Base-by-base conservation (phyloP, 1,139 yeast genomes). In the Candida albicans region DNA sequence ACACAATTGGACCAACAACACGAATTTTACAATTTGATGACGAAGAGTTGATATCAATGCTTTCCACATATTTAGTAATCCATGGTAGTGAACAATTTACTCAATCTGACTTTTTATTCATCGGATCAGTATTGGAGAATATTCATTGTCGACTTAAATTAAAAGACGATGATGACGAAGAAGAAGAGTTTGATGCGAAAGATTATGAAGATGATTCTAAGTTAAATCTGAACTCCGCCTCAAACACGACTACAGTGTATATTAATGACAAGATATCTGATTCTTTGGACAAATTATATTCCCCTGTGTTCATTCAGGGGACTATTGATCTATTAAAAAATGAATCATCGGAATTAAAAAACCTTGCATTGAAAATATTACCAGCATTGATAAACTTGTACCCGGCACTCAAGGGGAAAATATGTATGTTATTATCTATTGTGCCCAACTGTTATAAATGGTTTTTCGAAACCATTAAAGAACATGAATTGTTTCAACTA, bases 381-480 rank as follows among this genome's bases (percentile, higher is more conserved):
- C 54, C 72, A 1, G 55, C 66, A 4, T 51, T 72, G 34, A 55
- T 70, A 34, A 55, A 54, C 37, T 48, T 71, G 26, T 51, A 64
- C 14, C 75, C 75, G 1, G 48, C 57, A 3, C 52, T 56, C 8
- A 70, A 65, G 46, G 55, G 58, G 24, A 64, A 62, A 42, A 54
- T 73, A 14, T 68, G 71, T 48, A 66, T 71, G 62, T 51, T 63
- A 33, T 57, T 71, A 22, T 68, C 76, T 4, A 60, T 71, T 11
- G 56, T 64, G 2, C 73, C 74, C 0, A 62, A 62, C 3, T 56
- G 70, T 8, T 66, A 64, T 44, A 45, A 51, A 25, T 63, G 68
- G 66, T 57, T 70, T 41, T 67, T 51, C 48, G 41, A 49, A 10
- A 53, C 55, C 13, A 49, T 68, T 4, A 50, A 43, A 13, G 27